Conservation (phyloP, 108 stramenopile species). For the Nitzschia palea region DNA sequence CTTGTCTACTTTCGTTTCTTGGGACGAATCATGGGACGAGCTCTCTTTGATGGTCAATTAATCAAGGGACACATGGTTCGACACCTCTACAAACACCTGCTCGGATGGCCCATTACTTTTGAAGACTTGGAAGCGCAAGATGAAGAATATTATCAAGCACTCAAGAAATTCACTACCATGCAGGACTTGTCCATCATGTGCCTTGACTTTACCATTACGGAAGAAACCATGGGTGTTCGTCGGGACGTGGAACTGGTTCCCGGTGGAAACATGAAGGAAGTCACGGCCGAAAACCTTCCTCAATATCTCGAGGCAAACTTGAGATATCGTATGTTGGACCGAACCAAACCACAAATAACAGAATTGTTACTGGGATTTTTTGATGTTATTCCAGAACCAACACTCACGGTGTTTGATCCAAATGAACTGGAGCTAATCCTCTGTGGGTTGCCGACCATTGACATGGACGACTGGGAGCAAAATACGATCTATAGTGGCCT, state of each 20-base stretch:
- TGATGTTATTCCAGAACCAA: slow-evolving; percentile 94
- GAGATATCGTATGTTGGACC: slow-evolving; percentile 85
- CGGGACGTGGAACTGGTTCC: slow-evolving; percentile 84
- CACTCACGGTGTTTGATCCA: slow-evolving; percentile 94
- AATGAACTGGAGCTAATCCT: slow-evolving; percentile 97
- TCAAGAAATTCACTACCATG: slow-evolving; percentile 65
- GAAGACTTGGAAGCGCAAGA: slow-evolving; percentile 90
- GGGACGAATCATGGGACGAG: slow-evolving; percentile 95
- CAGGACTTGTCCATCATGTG: slow-evolving; percentile 79
- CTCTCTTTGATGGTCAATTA: slow-evolving; percentile 95
- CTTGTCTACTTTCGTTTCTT: slow-evolving; percentile 95
- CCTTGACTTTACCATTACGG: slow-evolving; percentile 95
- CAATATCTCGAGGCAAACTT: slow-evolving; percentile 91
- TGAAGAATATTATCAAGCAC: slow-evolving; percentile 78
- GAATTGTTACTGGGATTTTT: slow-evolving; percentile 94
- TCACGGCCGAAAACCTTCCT: slow-evolving; percentile 92
- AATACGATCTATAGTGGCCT: slow-evolving; percentile 88
- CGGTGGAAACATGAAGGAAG: slow-evolving; percentile 82
- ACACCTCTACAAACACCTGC: slow-evolving; percentile 97
- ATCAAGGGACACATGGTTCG: slow-evolving; percentile 96
- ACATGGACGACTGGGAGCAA: slow-evolving; percentile 89
- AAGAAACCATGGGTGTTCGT: slow-evolving; percentile 82
- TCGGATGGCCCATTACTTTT: slow-evolving; percentile 96
- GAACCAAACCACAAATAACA: slow-evolving; percentile 83
- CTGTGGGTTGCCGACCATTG: slow-evolving; percentile 94